phyloP scores from a whole-genome alignment of 2,329 filamentous ascomycete species.

The Arthrinium puccinioides region DNA sequence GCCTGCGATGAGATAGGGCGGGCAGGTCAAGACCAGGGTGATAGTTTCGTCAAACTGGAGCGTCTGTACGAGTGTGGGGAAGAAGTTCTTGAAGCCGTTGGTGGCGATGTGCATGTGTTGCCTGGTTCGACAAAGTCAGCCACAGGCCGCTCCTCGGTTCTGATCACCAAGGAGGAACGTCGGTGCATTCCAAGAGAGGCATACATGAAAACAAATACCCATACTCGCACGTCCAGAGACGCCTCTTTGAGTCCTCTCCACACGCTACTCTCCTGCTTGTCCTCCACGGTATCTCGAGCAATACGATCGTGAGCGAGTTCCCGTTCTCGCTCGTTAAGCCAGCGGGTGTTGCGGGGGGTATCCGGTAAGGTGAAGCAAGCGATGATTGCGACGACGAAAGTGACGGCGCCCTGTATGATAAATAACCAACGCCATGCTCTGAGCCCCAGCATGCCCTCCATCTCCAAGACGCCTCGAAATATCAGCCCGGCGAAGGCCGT shows the following conservation, averaged over 20 bases:
- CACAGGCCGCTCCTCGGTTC: too few species aligned
- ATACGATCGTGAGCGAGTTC: constrained; percentile 3
- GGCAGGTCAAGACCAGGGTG: constrained; percentile 42
- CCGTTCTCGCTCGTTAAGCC: constrained; percentile 3
- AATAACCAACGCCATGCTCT: constrained; percentile 13
- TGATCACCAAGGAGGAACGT: too few species aligned
- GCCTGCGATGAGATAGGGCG: constrained; percentile 41
- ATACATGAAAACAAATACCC: not conserved
- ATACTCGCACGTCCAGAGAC: not conserved
- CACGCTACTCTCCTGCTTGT: not conserved
- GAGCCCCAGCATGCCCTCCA: constrained; percentile 15
- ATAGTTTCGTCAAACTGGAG: constrained; percentile 34
- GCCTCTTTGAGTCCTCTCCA: not conserved
- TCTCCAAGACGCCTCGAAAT: constrained; percentile 4
- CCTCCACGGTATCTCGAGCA: constrained; percentile 8
- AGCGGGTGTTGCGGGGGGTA: constrained; percentile 1
- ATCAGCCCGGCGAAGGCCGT: constrained; percentile 7
- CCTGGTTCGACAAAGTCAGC: too few species aligned
- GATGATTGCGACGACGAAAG: constrained; percentile 2
- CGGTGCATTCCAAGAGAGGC: too few species aligned
- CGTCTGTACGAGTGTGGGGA: not conserved
- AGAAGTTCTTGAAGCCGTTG: not conserved
- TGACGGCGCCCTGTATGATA: constrained; percentile 6
- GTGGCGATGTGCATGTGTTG: not conserved
- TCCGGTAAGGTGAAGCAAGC: constrained; percentile 3